These are phyloP conservation scores for Plasmodium vinckei DNA, from an alignment of 169 alveolate genomes.

Conservation along the genomic window DNA sequence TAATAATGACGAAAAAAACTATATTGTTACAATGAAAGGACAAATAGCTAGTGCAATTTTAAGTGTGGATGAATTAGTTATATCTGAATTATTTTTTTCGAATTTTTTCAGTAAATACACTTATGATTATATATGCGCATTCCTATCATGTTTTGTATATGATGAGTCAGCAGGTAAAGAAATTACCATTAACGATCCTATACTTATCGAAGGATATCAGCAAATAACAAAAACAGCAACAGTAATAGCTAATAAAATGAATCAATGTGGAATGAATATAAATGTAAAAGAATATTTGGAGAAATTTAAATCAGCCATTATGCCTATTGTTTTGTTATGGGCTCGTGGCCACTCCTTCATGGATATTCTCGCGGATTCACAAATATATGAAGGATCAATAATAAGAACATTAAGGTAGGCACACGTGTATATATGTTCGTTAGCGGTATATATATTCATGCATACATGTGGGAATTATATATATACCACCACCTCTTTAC, in stretches of 20 bases:
- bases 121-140: constrained; percentile 95
- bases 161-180: constrained; percentile 91
- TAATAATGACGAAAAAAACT: constrained; percentile 36
- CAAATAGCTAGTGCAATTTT: constrained; percentile 98
- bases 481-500: not conserved
- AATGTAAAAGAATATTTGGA: constrained; percentile 92
- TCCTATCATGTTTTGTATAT: constrained; percentile 94
- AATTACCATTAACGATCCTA: constrained; percentile 80
- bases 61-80: constrained; percentile 97
- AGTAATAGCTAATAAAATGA: constrained; percentile 90
- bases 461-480: not conserved
- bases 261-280: constrained; percentile 88
- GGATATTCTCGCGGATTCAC: constrained; percentile 93
- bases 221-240: constrained; percentile 85
- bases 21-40: constrained; percentile 95
- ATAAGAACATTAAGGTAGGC: constrained; percentile 90
- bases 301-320: constrained; percentile 93
- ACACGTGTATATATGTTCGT: not conserved
- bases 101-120: constrained; percentile 94
- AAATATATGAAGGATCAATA: constrained; percentile 98
- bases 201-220: constrained; percentile 82
- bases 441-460: not conserved
- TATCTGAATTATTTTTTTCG: constrained; percentile 94
- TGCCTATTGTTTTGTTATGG: constrained; percentile 97
- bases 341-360: constrained; percentile 96